A percentile compares a stretch with the other conserved stretches of the same genome.
Conservation (phyloP, 176 grass and related monocot genomes). For the Hyparrhenia diplandra region DNA sequence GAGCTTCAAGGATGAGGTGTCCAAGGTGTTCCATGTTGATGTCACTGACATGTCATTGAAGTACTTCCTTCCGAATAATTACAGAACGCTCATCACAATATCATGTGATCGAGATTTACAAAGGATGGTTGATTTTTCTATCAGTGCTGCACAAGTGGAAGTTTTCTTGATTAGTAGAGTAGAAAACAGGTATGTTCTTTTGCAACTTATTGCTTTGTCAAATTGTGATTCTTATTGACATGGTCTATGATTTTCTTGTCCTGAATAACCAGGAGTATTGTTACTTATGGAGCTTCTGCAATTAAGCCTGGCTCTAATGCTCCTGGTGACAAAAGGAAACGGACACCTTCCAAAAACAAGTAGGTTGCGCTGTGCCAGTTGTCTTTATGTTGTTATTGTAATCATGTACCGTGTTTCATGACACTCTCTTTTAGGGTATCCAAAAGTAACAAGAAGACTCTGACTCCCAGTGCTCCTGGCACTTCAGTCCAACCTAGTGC, state of each 20-base stretch:
- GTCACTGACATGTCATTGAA: slow-evolving; percentile 68
- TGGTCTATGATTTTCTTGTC: neutral
- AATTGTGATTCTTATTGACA: neutral
- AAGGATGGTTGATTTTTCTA: slow-evolving; percentile 92
- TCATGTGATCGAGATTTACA: slow-evolving; percentile 89
- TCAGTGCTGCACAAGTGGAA: slow-evolving; percentile 56
- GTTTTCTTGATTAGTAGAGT: slow-evolving; percentile 85
- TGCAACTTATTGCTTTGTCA: neutral
- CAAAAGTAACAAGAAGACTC: slow-evolving; percentile 54
- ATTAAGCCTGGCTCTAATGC: slow-evolving; percentile 47
- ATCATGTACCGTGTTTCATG: neutral
- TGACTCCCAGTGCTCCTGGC: slow-evolving; percentile 20
- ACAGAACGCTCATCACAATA: slow-evolving; percentile 77
- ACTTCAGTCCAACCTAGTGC: slow-evolving; percentile 29
- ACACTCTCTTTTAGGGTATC: slow-evolving; percentile 52
- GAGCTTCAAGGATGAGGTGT: slow-evolving; percentile 72
- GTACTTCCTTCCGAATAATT: slow-evolving; percentile 92
- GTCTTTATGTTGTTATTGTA: slow-evolving; percentile 30
- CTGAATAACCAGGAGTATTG: slow-evolving; percentile 49
- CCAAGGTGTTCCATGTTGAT: slow-evolving; percentile 77
- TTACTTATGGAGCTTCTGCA: slow-evolving; percentile 57
- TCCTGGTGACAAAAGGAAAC: slow-evolving; percentile 53
- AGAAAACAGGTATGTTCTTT: slow-evolving; percentile 55
- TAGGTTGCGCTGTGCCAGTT: slow-evolving; percentile 10
- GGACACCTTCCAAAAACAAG: slow-evolving; percentile 42